These are phyloP conservation scores for Scutellaria barbata DNA, from an alignment of 257 asterid genomes.

Conservation along the genomic window DNA sequence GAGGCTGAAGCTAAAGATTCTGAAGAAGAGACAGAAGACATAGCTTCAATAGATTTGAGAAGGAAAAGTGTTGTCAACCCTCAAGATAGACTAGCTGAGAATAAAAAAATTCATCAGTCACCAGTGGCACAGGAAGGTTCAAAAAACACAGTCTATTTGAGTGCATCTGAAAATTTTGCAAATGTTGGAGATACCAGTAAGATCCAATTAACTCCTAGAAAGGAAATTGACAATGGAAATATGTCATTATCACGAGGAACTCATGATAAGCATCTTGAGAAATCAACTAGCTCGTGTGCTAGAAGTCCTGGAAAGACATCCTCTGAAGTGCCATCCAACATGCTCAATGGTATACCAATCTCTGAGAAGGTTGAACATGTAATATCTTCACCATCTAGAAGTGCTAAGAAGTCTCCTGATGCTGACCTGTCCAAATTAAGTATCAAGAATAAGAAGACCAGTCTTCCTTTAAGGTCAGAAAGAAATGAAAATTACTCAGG, in stretches of 20 bases:
- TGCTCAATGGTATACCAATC: slow-evolving; percentile 27
- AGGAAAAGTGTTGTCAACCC: slow-evolving; percentile 47
- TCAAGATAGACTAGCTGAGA: slow-evolving; percentile 37
- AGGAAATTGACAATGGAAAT: slow-evolving; percentile 35
- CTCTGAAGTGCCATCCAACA: slow-evolving; percentile 38
- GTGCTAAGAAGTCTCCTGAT: slow-evolving; percentile 49
- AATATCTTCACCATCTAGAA: slow-evolving; percentile 44
- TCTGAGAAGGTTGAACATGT: slow-evolving; percentile 40
- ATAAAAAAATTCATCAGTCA: slow-evolving; percentile 41
- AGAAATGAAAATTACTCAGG: slow-evolving; percentile 41
- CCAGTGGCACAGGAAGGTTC: slow-evolving; percentile 43
- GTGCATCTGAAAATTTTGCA: slow-evolving; percentile 40
- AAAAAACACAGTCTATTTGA: slow-evolving; percentile 38
- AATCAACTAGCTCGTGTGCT: slow-evolving; percentile 40
- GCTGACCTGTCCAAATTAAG: slow-evolving; percentile 42
- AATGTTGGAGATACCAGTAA: slow-evolving; percentile 39
- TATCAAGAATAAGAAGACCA: slow-evolving; percentile 40
- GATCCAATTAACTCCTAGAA: slow-evolving; percentile 41
- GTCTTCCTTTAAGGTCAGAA: slow-evolving; percentile 45
- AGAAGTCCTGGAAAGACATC: slow-evolving; percentile 43
- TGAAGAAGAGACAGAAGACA: slow-evolving; percentile 75
- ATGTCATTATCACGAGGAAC: slow-evolving; percentile 37
- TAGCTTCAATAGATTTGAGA: slow-evolving; percentile 40
- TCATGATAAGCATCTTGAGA: slow-evolving; percentile 37
- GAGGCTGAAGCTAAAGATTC: slow-evolving; percentile 93